phyloP scores from a whole-genome alignment of 2,329 filamentous ascomycete genomes.

The Aspergillus sp. region DNA sequence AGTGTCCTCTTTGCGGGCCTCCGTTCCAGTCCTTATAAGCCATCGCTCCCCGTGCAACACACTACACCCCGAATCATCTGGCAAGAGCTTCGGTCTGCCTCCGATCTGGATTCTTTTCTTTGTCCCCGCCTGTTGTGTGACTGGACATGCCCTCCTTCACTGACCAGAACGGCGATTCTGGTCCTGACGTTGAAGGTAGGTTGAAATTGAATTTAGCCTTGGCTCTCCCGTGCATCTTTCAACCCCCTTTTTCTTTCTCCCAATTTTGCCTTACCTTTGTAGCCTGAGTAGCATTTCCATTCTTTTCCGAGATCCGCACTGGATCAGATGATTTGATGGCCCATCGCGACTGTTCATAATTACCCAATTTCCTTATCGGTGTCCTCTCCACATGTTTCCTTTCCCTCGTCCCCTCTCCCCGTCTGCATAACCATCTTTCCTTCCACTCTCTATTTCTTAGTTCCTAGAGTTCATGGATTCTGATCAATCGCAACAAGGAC shows the following conservation, averaged over 20 bases:
- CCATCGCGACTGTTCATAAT: constrained; percentile 13
- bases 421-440: neutral
- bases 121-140: neutral
- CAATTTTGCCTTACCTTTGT: constrained; percentile 9
- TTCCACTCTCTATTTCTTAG: neutral
- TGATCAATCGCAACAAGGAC: constrained; percentile 29
- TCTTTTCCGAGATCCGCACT: constrained; percentile 11
- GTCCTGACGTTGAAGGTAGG: constrained; percentile 32
- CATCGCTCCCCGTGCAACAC: neutral
- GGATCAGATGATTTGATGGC: constrained; percentile 22
- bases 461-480: constrained; percentile 19
- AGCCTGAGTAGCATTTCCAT: constrained; percentile 17
- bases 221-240: neutral
- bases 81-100: neutral
- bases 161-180: constrained; percentile 23
- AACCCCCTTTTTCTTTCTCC: constrained; percentile 2
- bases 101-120: neutral
- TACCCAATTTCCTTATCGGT: neutral
- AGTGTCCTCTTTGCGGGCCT: neutral
- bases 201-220: constrained; percentile 10
- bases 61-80: neutral
- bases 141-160: constrained; percentile 31
- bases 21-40: neutral
- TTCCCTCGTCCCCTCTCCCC: neutral
- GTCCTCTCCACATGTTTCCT: constrained; percentile 1